Conservation (phyloP, 1,284 basidiomycete genomes). For the Pseudozyma thailandica region DNA sequence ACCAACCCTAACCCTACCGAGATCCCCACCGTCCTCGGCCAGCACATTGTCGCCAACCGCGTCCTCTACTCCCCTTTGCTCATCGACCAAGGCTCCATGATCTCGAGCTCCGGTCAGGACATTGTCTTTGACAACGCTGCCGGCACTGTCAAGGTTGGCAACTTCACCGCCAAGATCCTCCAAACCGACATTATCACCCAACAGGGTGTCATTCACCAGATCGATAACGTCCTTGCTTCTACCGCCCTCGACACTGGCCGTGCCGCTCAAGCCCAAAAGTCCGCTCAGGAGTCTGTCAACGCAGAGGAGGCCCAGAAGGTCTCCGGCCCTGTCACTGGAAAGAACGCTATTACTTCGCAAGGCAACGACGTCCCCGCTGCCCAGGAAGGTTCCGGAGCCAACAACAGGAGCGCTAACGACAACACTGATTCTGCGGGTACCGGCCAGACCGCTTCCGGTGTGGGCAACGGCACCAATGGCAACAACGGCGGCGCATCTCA, state of each 20-base stretch:
- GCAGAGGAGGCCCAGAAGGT: conserved; percentile 20
- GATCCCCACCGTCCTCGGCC: conserved; percentile 40
- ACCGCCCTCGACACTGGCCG: conserved; percentile 39
- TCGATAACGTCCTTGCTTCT: conserved; percentile 53
- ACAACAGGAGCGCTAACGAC: conserved; percentile 34
- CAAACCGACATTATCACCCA: conserved; percentile 54
- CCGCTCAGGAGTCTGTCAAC: conserved; percentile 32
- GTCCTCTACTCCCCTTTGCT: conserved; percentile 54
- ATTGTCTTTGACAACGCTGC: conserved; percentile 45
- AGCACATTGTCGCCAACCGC: conserved; percentile 53
- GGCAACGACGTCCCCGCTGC: conserved; percentile 46
- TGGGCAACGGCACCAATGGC: conserved; percentile 38
- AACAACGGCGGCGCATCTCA: conserved; percentile 31
- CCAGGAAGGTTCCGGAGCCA: conserved; percentile 31
- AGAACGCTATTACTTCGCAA: conserved; percentile 49
- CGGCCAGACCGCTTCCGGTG: conserved; percentile 25
- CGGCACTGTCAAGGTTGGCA: conserved; percentile 48
- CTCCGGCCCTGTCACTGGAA: conserved; percentile 38
- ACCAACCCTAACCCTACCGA: conserved; percentile 27
- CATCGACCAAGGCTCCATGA: conserved; percentile 46
- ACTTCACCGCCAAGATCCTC: conserved; percentile 47
- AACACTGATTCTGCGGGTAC: conserved; percentile 30
- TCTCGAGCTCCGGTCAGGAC: conserved; percentile 54
- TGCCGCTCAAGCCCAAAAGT: conserved; percentile 50
- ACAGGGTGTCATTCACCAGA: conserved; percentile 53